A percentile compares a stretch with the other conserved stretches of the same genome.
Evolutionary conservation across 768 basidiomycete species (phyloP).

Genomic region (Boletellus emodensis): DNA sequence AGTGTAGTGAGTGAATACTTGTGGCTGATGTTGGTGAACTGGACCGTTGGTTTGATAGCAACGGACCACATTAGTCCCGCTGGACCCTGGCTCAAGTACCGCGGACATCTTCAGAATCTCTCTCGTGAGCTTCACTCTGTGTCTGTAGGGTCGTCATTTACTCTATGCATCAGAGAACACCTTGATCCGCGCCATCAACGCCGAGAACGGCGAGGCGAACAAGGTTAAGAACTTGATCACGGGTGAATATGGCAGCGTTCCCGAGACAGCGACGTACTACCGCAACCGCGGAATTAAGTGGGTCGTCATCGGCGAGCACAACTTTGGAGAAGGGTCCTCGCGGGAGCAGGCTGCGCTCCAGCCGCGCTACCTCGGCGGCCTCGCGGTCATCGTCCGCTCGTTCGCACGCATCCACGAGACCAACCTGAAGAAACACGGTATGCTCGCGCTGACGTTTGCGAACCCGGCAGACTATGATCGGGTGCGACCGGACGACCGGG

Average conservation of each 20-base stretch:
- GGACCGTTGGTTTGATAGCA: constrained; percentile 35
- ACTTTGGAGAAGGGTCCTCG: constrained; percentile 98
- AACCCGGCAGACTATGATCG: constrained; percentile 94
- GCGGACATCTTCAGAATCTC: constrained; percentile 97
- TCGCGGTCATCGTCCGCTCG: constrained; percentile 93
- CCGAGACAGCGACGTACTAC: constrained; percentile 82
- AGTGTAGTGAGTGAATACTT: constrained; percentile 75
- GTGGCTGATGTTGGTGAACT: neutral
- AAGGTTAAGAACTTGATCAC: constrained; percentile 88
- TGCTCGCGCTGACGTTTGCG: constrained; percentile 93
- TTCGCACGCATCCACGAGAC: constrained; percentile 99
- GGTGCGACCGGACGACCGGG: constrained; percentile 79
- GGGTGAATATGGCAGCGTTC: constrained; percentile 82
- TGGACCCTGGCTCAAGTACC: constrained; percentile 99
- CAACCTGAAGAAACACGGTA: constrained; percentile 99
- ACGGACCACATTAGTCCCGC: constrained; percentile 97
- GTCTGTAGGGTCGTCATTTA: neutral
- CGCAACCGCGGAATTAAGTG: constrained; percentile 88
- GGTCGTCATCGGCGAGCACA: constrained; percentile 95
- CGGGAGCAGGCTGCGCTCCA: constrained; percentile 98
- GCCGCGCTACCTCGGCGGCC: constrained; percentile 90
- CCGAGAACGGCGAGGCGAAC: constrained; percentile 95
- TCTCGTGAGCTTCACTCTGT: constrained; percentile 56
- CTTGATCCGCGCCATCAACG: constrained; percentile 95
- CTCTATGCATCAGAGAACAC: constrained; percentile 68